phyloP scores from a whole-genome alignment of 805 yeast genomes.

The Metschnikowia cerradonensis region DNA sequence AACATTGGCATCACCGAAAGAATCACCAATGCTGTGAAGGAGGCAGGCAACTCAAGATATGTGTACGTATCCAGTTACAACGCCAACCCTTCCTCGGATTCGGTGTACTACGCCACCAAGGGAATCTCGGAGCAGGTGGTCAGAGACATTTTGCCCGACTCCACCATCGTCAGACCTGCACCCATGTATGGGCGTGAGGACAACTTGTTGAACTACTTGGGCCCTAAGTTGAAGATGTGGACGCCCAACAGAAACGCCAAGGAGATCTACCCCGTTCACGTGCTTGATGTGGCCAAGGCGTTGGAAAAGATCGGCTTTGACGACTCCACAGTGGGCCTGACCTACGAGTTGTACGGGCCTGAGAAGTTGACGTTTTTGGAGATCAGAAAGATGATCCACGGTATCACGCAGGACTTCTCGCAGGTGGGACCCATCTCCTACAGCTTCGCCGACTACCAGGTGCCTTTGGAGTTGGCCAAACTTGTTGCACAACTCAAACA shows the following conservation, averaged over 20 bases:
- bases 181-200: slow-evolving; percentile 77
- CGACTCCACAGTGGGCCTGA: slow-evolving; percentile 73
- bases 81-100: slow-evolving; percentile 63
- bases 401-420: slow-evolving; percentile 49
- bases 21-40: slow-evolving; percentile 67
- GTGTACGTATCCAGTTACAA: slow-evolving; percentile 78
- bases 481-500: slow-evolving; percentile 43
- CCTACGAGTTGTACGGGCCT: slow-evolving; percentile 72
- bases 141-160: slow-evolving; percentile 61
- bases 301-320: slow-evolving; percentile 76
- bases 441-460: slow-evolving; percentile 38
- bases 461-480: slow-evolving; percentile 46
- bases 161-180: slow-evolving; percentile 83
- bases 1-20: slow-evolving; percentile 76
- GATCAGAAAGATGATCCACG: slow-evolving; percentile 66
- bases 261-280: slow-evolving; percentile 67
- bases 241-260: slow-evolving; percentile 64
- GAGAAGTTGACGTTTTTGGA: slow-evolving; percentile 58
- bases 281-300: slow-evolving; percentile 71
- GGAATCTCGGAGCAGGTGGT: slow-evolving; percentile 74
- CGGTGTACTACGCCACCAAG: slow-evolving; percentile 74
- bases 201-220: slow-evolving; percentile 56
- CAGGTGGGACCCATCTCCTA: slow-evolving; percentile 44
- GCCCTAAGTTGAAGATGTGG: slow-evolving; percentile 56
- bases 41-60: slow-evolving; percentile 66